Percentiles rank a stretch among this genome's conserved stretches.
Conservation (phyloP, 2,329 filamentous ascomycete species). For the Sporothrix sp. region DNA sequence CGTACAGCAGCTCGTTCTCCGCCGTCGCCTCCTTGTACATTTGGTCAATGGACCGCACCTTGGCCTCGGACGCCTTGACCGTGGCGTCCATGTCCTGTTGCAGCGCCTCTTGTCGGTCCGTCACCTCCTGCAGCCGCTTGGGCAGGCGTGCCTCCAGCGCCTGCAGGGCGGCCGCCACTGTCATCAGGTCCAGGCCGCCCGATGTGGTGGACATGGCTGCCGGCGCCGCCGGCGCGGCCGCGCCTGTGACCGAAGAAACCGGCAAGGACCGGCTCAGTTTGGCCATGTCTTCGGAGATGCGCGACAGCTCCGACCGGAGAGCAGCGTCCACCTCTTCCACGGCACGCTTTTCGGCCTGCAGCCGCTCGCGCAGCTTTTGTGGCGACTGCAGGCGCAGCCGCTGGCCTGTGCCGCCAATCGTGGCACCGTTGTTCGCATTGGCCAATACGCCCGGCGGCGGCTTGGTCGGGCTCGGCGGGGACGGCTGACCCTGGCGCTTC, state of each 20-base stretch:
- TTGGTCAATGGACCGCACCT: conserved; percentile 75
- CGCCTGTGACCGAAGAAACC: conserved; percentile 17
- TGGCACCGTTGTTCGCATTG: background rate
- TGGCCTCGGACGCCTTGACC: conserved; percentile 64
- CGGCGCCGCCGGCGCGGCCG: background rate
- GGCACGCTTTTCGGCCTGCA: conserved; percentile 70
- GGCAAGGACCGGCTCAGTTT: conserved; percentile 32
- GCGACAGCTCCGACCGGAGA: conserved; percentile 65
- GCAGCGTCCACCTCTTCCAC: conserved; percentile 60
- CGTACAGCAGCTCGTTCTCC: conserved; percentile 88
- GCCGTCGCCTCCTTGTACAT: conserved; percentile 78
- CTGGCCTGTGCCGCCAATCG: conserved; percentile 23
- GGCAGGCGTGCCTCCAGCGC: conserved; percentile 60
- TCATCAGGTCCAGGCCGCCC: conserved; percentile 24
- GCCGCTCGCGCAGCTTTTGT: conserved; percentile 71
- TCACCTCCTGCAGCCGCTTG: conserved; percentile 47
- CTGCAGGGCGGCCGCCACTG: conserved; percentile 47
- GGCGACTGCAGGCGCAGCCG: conserved; percentile 61
- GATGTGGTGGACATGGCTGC: too few species aligned
- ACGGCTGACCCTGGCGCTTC: conserved; percentile 18
- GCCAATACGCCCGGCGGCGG: conserved; percentile 20
- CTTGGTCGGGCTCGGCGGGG: conserved; percentile 31
- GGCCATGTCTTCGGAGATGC: conserved; percentile 73
- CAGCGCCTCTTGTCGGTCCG: conserved; percentile 51
- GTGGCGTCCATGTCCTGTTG: conserved; percentile 62